These are phyloP conservation scores for Magnusiomyces clavatus DNA, from an alignment of 1,139 yeast genomes.

Conservation along the genomic window DNA sequence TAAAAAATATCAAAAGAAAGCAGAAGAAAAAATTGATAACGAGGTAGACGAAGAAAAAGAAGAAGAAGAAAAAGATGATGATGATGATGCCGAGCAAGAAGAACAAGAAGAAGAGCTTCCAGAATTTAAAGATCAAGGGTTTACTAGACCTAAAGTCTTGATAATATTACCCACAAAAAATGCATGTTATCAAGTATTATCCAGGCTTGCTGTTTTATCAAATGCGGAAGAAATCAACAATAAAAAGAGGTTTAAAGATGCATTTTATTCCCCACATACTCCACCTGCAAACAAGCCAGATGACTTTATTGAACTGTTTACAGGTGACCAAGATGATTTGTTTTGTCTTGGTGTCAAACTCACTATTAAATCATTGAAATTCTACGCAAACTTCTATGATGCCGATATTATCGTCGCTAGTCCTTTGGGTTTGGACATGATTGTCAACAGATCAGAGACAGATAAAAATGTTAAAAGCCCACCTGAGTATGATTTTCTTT, in stretches of 20 bases:
- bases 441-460: conserved; percentile 45
- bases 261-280: conserved; percentile 49
- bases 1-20: too few species aligned
- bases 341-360: conserved; percentile 84
- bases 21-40: too few species aligned
- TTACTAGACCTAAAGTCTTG: conserved; percentile 84
- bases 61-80: conserved; percentile 32
- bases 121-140: conserved; percentile 87
- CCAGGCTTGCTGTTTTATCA: conserved; percentile 51
- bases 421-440: conserved; percentile 82
- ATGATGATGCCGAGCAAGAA: too few species aligned
- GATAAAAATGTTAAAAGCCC: conserved; percentile 20
- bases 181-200: conserved; percentile 64
- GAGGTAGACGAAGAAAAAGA: conserved; percentile 32
- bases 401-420: conserved; percentile 87
- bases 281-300: conserved; percentile 62
- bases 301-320: conserved; percentile 71
- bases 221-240: conserved; percentile 74
- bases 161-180: conserved; percentile 81
- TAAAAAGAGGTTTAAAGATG: conserved; percentile 61
- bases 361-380: conserved; percentile 77
- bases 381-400: conserved; percentile 76
- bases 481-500: conserved; percentile 57
- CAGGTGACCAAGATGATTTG: conserved; percentile 88
- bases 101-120: conserved; percentile 38